A percentile compares a stretch with the other conserved stretches of the same genome.
These are phyloP conservation scores for Fusarium gaditjirri DNA, from an alignment of 2,329 filamentous ascomycete species.

Conservation along the genomic window DNA sequence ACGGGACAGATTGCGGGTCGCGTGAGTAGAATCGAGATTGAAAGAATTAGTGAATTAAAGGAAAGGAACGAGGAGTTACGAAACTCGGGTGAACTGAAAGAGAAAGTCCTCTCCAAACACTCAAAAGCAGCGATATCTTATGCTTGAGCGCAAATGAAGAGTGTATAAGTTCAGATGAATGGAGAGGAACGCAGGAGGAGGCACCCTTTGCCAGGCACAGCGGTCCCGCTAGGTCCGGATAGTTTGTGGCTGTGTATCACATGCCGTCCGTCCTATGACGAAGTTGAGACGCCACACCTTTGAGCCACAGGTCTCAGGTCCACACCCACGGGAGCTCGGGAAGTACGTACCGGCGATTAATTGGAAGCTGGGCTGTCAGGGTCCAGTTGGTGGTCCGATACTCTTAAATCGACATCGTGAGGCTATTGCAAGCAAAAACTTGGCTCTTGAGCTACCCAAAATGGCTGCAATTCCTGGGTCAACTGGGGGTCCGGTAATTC, in stretches of 20 bases:
- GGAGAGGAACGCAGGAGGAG: conserved; percentile 30
- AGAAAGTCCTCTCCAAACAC: conserved; percentile 1
- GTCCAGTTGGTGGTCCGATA: conserved; percentile 34
- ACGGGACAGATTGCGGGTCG: conserved; percentile 42
- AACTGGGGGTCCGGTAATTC: conserved; percentile 46
- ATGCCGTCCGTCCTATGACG: conserved; percentile 30
- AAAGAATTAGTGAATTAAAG: conserved; percentile 2
- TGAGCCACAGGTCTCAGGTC: conserved; percentile 16
- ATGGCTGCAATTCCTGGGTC: conserved; percentile 51
- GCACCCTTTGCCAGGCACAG: conserved; percentile 14
- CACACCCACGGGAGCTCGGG: conserved; percentile 4
- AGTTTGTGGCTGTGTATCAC: conserved; percentile 36
- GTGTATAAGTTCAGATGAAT: conserved; percentile 30
- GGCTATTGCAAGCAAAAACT: conserved; percentile 32
- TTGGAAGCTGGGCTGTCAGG: conserved; percentile 32
- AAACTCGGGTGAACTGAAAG: conserved; percentile 3
- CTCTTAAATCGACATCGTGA: conserved; percentile 33
- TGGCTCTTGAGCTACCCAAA: conserved; percentile 31
- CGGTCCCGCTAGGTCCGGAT: conserved; percentile 26
- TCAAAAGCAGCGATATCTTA: conserved; percentile 14
- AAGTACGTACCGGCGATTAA: conserved; percentile 29
- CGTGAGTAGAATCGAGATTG: conserved; percentile 23
- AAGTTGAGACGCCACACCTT: not conserved
- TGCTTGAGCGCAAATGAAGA: conserved; percentile 11
- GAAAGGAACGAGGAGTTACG: not conserved